Conservation (phyloP, 371 early-diverging fungal genomes). For the Mortierella sp. region DNA sequence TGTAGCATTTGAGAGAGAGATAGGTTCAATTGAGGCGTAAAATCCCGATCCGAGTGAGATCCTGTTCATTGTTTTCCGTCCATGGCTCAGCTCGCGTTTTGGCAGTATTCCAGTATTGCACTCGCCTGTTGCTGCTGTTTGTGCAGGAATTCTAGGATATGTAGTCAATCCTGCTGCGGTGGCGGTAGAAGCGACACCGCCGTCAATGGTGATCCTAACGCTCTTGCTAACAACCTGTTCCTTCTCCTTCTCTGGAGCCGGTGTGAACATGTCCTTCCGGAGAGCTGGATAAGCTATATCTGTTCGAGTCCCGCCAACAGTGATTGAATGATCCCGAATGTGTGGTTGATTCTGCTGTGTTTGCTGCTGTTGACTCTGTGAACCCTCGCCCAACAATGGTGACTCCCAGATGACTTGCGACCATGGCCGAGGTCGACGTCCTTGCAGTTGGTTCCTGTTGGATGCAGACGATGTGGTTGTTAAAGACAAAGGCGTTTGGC, state of each 20-base stretch:
- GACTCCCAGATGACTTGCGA: constrained; percentile 56
- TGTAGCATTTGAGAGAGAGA: constrained; percentile 28
- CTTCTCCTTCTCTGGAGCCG: constrained; percentile 11
- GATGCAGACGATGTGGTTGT: background rate
- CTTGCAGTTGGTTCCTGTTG: background rate
- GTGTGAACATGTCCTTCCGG: constrained; percentile 37
- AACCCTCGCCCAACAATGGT: constrained; percentile 18
- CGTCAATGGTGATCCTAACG: constrained; percentile 39
- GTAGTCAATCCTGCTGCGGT: background rate
- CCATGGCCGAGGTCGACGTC: constrained; percentile 33
- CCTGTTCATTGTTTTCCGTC: constrained; percentile 24
- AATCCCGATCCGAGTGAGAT: constrained; percentile 42
- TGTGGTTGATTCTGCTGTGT: background rate
- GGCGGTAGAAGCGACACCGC: background rate
- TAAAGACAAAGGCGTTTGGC: background rate
- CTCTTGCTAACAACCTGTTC: constrained; percentile 17
- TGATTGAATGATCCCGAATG: background rate
- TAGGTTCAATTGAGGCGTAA: constrained; percentile 40
- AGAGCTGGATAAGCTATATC: constrained; percentile 25
- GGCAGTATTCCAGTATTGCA: background rate
- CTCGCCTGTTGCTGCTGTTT: background rate
- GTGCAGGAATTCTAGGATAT: background rate
- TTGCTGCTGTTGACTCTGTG: constrained; percentile 8
- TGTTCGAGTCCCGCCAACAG: background rate
- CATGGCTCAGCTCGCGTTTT: constrained; percentile 30